Conservation (phyloP, 176 grass and related monocot species). For the Rhipidocladum racemiflorum region DNA sequence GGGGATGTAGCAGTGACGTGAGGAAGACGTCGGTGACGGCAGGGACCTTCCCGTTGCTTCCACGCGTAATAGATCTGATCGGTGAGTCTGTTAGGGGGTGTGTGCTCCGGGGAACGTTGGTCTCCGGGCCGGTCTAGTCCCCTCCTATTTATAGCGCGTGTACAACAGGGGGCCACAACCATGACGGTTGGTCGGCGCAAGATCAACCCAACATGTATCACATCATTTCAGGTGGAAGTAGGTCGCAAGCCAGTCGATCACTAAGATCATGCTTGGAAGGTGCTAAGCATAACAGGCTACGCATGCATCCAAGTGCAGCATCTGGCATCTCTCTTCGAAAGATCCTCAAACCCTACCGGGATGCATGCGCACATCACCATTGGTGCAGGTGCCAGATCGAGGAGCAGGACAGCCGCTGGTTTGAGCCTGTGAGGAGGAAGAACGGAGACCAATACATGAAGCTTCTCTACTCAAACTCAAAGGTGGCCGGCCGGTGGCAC, state of each 20-base stretch:
- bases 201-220: too few relatives aligned
- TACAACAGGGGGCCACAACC: too few relatives aligned
- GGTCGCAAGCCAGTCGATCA: conserved; percentile 62
- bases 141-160: too few relatives aligned
- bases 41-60: too few relatives aligned
- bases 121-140: too few relatives aligned
- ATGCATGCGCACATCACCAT: conserved; percentile 52
- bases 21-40: too few relatives aligned
- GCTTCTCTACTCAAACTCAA: conserved; percentile 62
- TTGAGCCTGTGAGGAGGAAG: conserved; percentile 67
- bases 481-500: conserved; percentile 59
- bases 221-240: conserved; percentile 52
- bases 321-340: conserved; percentile 53
- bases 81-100: too few relatives aligned
- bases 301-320: conserved; percentile 60
- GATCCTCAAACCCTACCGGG: conserved; percentile 67
- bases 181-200: too few relatives aligned
- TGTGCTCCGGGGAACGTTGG: too few relatives aligned
- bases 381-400: conserved; percentile 54
- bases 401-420: conserved; percentile 75
- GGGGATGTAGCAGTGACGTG: too few relatives aligned
- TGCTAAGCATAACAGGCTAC: conserved; percentile 52
- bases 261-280: conserved; percentile 60
- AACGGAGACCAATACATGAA: conserved; percentile 66
- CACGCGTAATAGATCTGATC: too few relatives aligned